phyloP scores from a whole-genome alignment of 768 basidiomycete genomes.

The Russula earlei region DNA sequence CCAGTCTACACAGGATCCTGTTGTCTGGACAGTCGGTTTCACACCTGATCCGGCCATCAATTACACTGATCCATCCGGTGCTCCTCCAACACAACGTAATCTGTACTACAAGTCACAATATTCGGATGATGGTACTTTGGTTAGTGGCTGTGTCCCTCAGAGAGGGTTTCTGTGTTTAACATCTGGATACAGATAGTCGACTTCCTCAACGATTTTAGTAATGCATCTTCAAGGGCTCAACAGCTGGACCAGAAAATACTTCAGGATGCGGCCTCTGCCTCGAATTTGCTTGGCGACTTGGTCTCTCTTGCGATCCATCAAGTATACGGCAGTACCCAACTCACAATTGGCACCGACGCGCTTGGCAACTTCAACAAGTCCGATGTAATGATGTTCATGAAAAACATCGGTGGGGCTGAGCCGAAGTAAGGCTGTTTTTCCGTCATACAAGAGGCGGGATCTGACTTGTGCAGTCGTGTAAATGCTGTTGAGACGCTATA shows the following conservation, averaged over 20 bases:
- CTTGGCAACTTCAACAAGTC: conserved; percentile 41
- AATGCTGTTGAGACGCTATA: conserved; percentile 49
- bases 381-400: conserved; percentile 48
- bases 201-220: conserved; percentile 36
- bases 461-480: conserved; percentile 17
- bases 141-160: background rate
- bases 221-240: conserved; percentile 36
- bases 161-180: background rate
- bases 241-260: conserved; percentile 42
- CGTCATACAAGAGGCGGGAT: background rate
- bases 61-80: conserved; percentile 30
- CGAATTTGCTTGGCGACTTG: conserved; percentile 40
- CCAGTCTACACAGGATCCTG: conserved; percentile 13
- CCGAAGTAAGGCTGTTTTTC: conserved; percentile 29
- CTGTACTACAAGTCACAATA: conserved; percentile 36
- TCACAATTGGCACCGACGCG: conserved; percentile 40
- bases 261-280: conserved; percentile 39
- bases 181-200: conserved; percentile 29
- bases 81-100: conserved; percentile 34
- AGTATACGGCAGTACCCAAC: conserved; percentile 42
- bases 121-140: conserved; percentile 22
- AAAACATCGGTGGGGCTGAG: conserved; percentile 3
- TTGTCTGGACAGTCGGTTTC: conserved; percentile 26
- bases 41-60: conserved; percentile 22
- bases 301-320: conserved; percentile 47